Base-by-base conservation (phyloP, 805 yeast species). In the Candida sithepensis region DNA sequence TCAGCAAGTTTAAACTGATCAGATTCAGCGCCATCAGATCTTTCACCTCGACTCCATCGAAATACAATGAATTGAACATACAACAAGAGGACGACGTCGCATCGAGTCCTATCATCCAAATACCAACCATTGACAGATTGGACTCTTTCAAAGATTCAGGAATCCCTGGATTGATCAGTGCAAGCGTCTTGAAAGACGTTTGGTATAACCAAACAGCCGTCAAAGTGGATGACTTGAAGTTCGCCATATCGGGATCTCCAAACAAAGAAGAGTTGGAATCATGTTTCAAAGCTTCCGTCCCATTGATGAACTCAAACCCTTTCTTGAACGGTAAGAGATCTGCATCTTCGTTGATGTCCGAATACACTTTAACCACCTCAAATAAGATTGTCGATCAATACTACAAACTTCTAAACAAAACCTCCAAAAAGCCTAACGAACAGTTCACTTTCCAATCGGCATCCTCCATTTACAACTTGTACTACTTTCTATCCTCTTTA, bases 111-210 rank as follows among this genome's bases (percentile, higher is more conserved):
- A 22, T 38, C n/a, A 51, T 64, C 42, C 62, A 57, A 49, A 44
- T 61, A 4, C 68, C 68, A 9, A 44, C 53, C 2, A 52, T 62
- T 26, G 58, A 53, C 8, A 44, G 55, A 22, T 19, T 68, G 22
- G 65, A 62, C 38, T 24, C 49, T 32, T 54, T 57, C 38, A 44
- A 49, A 49, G 56, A 60, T 2, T 28, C 58, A 1, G 80, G 80
- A 12, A 67, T 81, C 20, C 65, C 68, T 1, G 86, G 86, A 2
- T 61, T 82, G 3, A 69, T 76, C 47, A 71, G 81, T 3, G 43
- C 69, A 1, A 52, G 68, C 39, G 80, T 82, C 9, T 57, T 81
- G n/a, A 58, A 73, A 13, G 76, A 71, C 48, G 73, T 78, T 3
- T 81, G 83, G 79, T 72, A 66, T 51, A 66, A 71, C 20, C 72